Evolutionary conservation across 768 basidiomycete species (phyloP), one percentile per base, ranked within the genome.

Genomic region (Brasilioporus rufonigricans): DNA sequence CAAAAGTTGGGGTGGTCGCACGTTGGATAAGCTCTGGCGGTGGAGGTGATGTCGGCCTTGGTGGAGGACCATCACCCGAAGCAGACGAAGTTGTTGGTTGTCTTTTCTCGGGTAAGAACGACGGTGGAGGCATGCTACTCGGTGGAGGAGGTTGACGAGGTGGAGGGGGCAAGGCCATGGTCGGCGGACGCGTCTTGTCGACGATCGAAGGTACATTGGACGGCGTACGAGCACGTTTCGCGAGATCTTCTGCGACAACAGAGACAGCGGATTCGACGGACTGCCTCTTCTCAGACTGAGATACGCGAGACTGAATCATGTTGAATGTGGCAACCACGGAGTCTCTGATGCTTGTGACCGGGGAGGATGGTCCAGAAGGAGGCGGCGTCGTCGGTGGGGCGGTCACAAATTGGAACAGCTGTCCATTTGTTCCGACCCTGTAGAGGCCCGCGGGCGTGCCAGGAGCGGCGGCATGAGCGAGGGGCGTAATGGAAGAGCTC

Each of bases 1-100:
- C 87, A 61, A 90, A 85, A 8, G 87, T 87, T 1, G 91, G 91
- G 1, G 91, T 93, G 4, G 91, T 91, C 11, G 95, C 93, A 14
- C 95, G 89, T 65, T 92, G 87, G 57, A 97, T 86, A 65, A 97
- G 88, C 53, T 98, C 94, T 18, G 88, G 76, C 18, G 94, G 96
- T 6, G 94, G 95, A 2, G 96, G 95, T 0, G 96, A 98, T 4
- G 85, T 88, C 0, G 96, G 96, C 41, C 95, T 79, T 27, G 91
- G 87, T 0, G 95, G 94, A 12, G 89, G 89, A 6, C 73, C 70
- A 58, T 88, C 87, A 41, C 77, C 73, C 5, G 80, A 76, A 21
- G 76, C 69, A 52, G 71, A 72, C 9, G 80, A 76, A 16, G 69
- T 69, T 5, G 76, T 74, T 24, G 74, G 74, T 44, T 77, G 60